Percentiles rank a stretch among this genome's conserved stretches.
Evolutionary conservation across 176 grass and related monocot genomes (phyloP).

Genomic region (Stipa capillata): DNA sequence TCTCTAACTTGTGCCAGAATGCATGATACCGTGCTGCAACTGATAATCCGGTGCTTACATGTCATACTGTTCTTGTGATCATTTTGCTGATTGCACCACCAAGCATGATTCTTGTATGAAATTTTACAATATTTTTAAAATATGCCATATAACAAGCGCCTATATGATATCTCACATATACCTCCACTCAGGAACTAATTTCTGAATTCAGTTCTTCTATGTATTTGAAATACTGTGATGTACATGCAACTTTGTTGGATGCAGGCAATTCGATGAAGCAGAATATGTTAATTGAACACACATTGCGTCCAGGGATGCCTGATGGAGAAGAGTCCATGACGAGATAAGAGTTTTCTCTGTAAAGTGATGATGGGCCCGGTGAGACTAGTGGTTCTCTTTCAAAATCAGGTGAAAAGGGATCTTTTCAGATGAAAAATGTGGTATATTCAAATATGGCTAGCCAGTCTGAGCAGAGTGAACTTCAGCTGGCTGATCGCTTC

Average conservation of each 20-base stretch:
- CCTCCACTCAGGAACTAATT: background rate
- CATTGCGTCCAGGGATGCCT: slow-evolving; percentile 26
- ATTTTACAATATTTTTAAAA: background rate
- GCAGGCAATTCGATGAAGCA: slow-evolving; percentile 86
- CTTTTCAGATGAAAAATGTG: background rate
- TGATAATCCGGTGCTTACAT: background rate
- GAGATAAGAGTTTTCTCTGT: slow-evolving; percentile 34
- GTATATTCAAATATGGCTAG: background rate
- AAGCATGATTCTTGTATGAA: too few relatives aligned
- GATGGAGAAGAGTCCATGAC: slow-evolving; percentile 5
- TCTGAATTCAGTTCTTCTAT: background rate
- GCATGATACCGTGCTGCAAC: background rate
- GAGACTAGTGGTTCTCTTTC: background rate
- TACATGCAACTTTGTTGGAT: slow-evolving; percentile 24
- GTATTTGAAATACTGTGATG: background rate
- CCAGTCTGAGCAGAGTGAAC: background rate
- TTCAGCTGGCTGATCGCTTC: background rate
- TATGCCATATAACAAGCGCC: background rate
- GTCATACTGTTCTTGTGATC: background rate
- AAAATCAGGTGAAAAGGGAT: slow-evolving; percentile 10
- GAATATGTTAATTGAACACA: slow-evolving; percentile 70
- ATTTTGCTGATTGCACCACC: background rate
- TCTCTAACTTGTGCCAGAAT: background rate
- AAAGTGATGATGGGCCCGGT: slow-evolving; percentile 13
- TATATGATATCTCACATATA: background rate